A percentile compares a stretch with the other conserved stretches of the same genome.
Evolutionary conservation across 2,329 filamentous ascomycete genomes (phyloP).

Genomic region (Ambrosiella cleistominuta): DNA sequence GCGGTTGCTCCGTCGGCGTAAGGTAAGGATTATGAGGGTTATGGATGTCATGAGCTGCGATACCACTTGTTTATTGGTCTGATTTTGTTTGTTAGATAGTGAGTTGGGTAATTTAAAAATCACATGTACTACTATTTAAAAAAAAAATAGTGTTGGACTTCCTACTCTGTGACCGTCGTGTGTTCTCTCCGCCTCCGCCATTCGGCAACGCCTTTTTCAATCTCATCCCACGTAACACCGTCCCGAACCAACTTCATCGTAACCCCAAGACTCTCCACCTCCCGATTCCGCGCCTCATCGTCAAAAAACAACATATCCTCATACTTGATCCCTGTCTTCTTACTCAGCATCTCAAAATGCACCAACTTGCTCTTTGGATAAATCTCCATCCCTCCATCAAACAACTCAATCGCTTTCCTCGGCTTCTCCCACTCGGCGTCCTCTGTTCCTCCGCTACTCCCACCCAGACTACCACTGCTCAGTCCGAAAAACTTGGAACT

Average conservation of each 20-base stretch:
- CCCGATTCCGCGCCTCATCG: constrained; percentile 70
- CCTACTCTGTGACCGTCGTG: background rate
- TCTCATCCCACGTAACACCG: constrained; percentile 57
- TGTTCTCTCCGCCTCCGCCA: constrained; percentile 60
- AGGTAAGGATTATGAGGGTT: background rate
- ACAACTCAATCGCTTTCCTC: constrained; percentile 37
- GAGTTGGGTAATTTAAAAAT: background rate
- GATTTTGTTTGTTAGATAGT: background rate
- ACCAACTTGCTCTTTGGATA: constrained; percentile 68
- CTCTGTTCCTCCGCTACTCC: constrained; percentile 15
- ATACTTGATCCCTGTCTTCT: constrained; percentile 51
- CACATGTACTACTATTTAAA: background rate
- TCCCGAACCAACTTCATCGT: constrained; percentile 70
- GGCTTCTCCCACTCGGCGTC: constrained; percentile 18
- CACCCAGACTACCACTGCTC: constrained; percentile 3
- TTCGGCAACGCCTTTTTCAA: constrained; percentile 61
- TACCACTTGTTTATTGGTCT: constrained; percentile 8
- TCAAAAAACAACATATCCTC: constrained; percentile 93
- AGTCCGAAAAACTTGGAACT: constrained; percentile 4
- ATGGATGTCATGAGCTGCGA: constrained; percentile 1
- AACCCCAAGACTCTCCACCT: constrained; percentile 63
- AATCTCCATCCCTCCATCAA: constrained; percentile 43
- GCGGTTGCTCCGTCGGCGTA: constrained; percentile 5
- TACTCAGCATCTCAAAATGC: constrained; percentile 61
- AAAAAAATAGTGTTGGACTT: background rate